Percentiles rank a stretch among this genome's conserved stretches.
phyloP scores from a whole-genome alignment of 768 basidiomycete genomes.

The Phanerochaete carnosa region DNA sequence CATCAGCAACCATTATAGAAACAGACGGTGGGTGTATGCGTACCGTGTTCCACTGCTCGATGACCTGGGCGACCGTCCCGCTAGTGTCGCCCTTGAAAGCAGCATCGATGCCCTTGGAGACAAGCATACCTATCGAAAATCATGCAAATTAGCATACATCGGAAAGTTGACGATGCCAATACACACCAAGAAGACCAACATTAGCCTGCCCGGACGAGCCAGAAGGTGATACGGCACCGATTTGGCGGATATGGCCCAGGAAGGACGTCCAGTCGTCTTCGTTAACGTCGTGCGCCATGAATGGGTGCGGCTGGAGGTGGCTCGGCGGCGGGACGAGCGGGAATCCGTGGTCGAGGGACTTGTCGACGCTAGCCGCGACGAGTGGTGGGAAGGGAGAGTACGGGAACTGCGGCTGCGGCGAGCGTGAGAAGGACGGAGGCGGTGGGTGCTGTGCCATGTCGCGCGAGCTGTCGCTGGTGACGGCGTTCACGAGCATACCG shows the following conservation, averaged over 20 bases:
- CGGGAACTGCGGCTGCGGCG: not conserved
- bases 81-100: slow-evolving; percentile 36
- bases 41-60: slow-evolving; percentile 53
- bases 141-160: too few relatives aligned
- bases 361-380: not conserved
- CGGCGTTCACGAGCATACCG: not conserved
- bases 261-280: slow-evolving; percentile 49
- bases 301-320: slow-evolving; percentile 40
- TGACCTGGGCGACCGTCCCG: slow-evolving; percentile 35
- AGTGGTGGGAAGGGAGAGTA: not conserved
- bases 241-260: slow-evolving; percentile 13
- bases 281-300: slow-evolving; percentile 43
- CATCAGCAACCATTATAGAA: not conserved
- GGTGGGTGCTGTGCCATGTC: not conserved
- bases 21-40: slow-evolving; percentile 8
- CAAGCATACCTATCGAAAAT: slow-evolving; percentile 30
- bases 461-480: not conserved
- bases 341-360: not conserved
- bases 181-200: slow-evolving; percentile 19
- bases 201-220: slow-evolving; percentile 15
- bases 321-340: not conserved
- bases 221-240: slow-evolving; percentile 5
- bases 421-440: not conserved
- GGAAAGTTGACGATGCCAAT: not conserved
- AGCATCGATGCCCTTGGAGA: slow-evolving; percentile 10